Base-by-base conservation (phyloP, 192 early-diverging fungal genomes). In the Coemansia sp. region DNA sequence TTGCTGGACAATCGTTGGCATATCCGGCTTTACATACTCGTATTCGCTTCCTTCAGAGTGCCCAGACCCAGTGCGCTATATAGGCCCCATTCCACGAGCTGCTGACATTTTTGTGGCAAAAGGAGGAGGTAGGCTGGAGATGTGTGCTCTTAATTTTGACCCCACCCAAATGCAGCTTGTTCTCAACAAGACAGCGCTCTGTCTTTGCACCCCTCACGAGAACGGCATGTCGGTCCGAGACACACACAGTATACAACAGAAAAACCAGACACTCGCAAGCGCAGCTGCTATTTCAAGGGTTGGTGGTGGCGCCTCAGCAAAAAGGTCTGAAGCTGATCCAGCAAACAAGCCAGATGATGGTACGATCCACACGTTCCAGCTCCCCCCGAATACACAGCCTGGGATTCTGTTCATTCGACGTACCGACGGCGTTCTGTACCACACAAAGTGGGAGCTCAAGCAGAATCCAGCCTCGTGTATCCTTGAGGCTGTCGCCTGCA, bases 1-100 rank as follows among this genome's bases (percentile, higher is more conserved):
- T 48, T 92, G 91, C 81, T 92, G 91, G 91, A 92, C 91, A 3
- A 90, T 92, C 52, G 91, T 92, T 53, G 87, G 88, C 37, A 89
- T 92, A 64, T 82, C 86, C 52, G 84, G 79, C 57, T 88, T 75
- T 64, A 69, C 67, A 15, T 68, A 74, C 45, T 71, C 59, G 0
- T 67, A 64, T 53, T 65, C 79, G 4, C 37, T 72, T 10, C 72
- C 73, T 28, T 50, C 42, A 31, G 67, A 65, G 44, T 61, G 50
- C 19, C 33, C 64, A 3, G 40, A 30, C 3, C 57, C 53, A 22
- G 10, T 38, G 55, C 34, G 41, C 55, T 13, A 27, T 55, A 62
- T 69, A 23, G 50, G 61, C n/a, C 41, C 77, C 2, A 62, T 74
- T 23, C 71, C 71, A 25, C 77, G 67, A 2, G 64, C 67, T 22